phyloP scores from a whole-genome alignment of 2,329 filamentous ascomycete genomes.

The Neophaeococcomyces mojaviensis region DNA sequence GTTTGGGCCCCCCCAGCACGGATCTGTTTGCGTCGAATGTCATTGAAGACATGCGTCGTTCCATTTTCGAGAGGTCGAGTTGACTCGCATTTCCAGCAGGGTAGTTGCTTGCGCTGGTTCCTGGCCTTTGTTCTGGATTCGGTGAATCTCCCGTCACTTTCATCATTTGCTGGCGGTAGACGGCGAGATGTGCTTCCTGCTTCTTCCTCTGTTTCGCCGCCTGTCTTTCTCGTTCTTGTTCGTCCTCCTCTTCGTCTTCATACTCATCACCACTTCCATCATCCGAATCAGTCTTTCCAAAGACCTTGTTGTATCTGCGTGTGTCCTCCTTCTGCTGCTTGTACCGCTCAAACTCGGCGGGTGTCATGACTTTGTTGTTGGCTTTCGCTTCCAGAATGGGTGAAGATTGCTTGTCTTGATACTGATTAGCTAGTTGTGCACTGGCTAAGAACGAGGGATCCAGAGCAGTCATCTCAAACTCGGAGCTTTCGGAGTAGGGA shows the following conservation, averaged over 20 bases:
- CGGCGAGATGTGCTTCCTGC: constrained; percentile 81
- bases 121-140: constrained; percentile 48
- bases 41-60: constrained; percentile 29
- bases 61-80: constrained; percentile 24
- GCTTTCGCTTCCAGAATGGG: constrained; percentile 21
- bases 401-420: constrained; percentile 32
- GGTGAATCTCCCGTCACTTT: constrained; percentile 73
- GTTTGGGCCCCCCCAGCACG: constrained; percentile 26
- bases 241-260: constrained; percentile 70
- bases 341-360: constrained; percentile 76
- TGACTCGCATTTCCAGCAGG: constrained; percentile 10
- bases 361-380: constrained; percentile 77
- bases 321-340: constrained; percentile 62
- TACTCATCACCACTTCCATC: constrained; percentile 56
- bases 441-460: constrained; percentile 34
- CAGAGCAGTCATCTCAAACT: constrained; percentile 18
- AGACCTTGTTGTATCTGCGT: constrained; percentile 44
- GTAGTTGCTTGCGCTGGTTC: constrained; percentile 8
- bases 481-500: background rate
- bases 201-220: constrained; percentile 71
- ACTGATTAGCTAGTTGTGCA: constrained; percentile 40
- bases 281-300: constrained; percentile 40
- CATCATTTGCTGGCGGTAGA: constrained; percentile 94
- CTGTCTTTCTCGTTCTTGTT: constrained; percentile 65
- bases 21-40: constrained; percentile 30